Evolutionary conservation across 768 basidiomycete species (phyloP).

Genomic region (Hygrophoropsis aurantiaca): DNA sequence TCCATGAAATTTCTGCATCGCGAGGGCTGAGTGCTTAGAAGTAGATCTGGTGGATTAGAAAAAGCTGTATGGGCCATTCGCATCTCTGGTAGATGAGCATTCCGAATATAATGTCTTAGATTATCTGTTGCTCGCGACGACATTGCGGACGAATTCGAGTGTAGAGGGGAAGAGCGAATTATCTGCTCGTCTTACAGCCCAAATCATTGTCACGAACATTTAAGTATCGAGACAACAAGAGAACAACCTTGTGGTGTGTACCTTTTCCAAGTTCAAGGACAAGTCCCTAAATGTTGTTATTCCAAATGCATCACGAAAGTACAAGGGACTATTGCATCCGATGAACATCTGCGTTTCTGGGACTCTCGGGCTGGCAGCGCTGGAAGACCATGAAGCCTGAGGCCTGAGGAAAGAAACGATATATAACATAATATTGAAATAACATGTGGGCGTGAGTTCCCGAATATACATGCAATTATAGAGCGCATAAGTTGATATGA

Average conservation of each 20-base stretch:
- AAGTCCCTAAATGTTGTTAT: too few relatives aligned
- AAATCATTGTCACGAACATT: too few relatives aligned
- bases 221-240: too few relatives aligned
- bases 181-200: too few relatives aligned
- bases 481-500: conserved; percentile 13
- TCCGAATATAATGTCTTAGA: conserved; percentile 47
- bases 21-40: conserved; percentile 43
- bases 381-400: too few relatives aligned
- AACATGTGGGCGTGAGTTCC: neutral
- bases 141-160: conserved; percentile 12
- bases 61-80: conserved; percentile 31
- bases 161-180: neutral
- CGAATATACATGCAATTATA: conserved; percentile 24
- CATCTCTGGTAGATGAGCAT: conserved; percentile 47
- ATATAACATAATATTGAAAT: neutral
- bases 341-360: too few relatives aligned
- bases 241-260: too few relatives aligned
- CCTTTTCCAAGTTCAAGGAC: too few relatives aligned
- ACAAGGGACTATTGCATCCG: too few relatives aligned
- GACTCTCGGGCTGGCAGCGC: too few relatives aligned
- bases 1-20: conserved; percentile 51
- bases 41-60: conserved; percentile 21
- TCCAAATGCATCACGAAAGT: too few relatives aligned
- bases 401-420: too few relatives aligned
- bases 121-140: conserved; percentile 38